phyloP scores from a whole-genome alignment of 1,284 basidiomycete genomes.

The Anthracocystis panici-leucophaei region DNA sequence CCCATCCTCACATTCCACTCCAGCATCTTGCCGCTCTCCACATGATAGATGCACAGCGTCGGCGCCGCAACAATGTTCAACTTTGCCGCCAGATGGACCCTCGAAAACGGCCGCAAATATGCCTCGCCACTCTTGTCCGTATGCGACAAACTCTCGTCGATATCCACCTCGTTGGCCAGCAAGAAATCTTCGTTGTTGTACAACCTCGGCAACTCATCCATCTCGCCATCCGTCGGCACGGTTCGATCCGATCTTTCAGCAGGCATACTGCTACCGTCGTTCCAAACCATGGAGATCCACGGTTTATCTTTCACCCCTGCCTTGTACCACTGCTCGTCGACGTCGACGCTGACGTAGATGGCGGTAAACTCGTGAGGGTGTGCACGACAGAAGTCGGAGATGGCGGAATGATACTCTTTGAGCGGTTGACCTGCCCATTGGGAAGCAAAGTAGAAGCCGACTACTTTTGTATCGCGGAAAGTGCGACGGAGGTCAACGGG shows the following conservation, averaged over 20 bases:
- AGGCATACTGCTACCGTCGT: constrained; percentile 68
- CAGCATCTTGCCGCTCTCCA: constrained; percentile 60
- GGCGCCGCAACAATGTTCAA: constrained; percentile 69
- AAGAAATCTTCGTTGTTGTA: constrained; percentile 69
- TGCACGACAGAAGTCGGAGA: constrained; percentile 57
- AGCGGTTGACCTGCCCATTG: constrained; percentile 61
- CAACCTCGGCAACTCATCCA: constrained; percentile 46
- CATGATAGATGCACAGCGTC: constrained; percentile 69
- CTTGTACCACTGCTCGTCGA: constrained; percentile 66
- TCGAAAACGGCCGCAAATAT: constrained; percentile 69
- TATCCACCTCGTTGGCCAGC: constrained; percentile 69
- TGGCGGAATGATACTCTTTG: constrained; percentile 61
- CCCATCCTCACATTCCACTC: constrained; percentile 64
- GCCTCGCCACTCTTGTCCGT: constrained; percentile 62
- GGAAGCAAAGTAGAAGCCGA: constrained; percentile 70
- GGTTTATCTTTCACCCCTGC: constrained; percentile 64
- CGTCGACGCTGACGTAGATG: constrained; percentile 70
- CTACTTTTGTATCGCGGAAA: constrained; percentile 68
- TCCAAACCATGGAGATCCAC: constrained; percentile 70
- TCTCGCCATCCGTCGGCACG: constrained; percentile 18
- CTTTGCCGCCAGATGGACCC: constrained; percentile 70
- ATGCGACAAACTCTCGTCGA: constrained; percentile 66
- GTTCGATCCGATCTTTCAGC: constrained; percentile 40
- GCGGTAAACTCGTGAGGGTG: constrained; percentile 69
- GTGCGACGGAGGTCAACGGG: constrained; percentile 60